These are phyloP conservation scores for Linnemannia schmuckeri DNA, from an alignment of 192 early-diverging fungal species.

Conservation along the genomic window DNA sequence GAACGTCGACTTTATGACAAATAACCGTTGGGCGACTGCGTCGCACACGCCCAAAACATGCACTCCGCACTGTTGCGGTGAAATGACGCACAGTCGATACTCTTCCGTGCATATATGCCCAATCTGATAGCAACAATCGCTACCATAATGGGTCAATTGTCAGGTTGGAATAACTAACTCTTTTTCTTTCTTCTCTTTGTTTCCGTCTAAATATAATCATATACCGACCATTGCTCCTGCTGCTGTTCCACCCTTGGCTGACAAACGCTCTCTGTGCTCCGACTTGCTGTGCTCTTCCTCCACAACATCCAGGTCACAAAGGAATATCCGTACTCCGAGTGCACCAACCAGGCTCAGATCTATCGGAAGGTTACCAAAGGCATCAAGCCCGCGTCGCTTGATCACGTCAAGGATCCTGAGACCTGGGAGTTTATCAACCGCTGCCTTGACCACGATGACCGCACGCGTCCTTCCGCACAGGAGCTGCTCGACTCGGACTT, in stretches of 20 bases:
- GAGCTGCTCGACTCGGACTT: slow-evolving; percentile 71
- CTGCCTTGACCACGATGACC: slow-evolving; percentile 74
- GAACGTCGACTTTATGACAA: not conserved
- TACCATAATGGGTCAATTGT: not conserved
- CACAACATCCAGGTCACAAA: slow-evolving; percentile 67
- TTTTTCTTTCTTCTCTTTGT: not conserved
- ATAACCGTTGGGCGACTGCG: slow-evolving; percentile 2
- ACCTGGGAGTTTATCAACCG: slow-evolving; percentile 76
- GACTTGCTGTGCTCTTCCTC: slow-evolving; percentile 7
- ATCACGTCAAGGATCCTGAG: slow-evolving; percentile 73
- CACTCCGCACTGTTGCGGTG: not conserved
- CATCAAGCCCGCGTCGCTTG: slow-evolving; percentile 78
- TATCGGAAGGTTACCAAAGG: slow-evolving; percentile 83
- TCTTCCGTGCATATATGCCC: not conserved
- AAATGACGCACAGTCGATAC: slow-evolving; percentile 20
- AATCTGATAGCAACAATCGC: not conserved
- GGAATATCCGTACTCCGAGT: slow-evolving; percentile 90
- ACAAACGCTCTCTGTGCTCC: not conserved
- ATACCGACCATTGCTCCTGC: slow-evolving; percentile 56
- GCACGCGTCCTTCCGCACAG: slow-evolving; percentile 65
- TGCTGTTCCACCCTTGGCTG: slow-evolving; percentile 6
- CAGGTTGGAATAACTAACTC: not conserved
- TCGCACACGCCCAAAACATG: slow-evolving; percentile 2
- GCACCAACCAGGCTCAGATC: slow-evolving; percentile 87
- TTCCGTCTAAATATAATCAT: slow-evolving; percentile 19